Percentiles rank a stretch among this genome's conserved stretches.
phyloP scores from a whole-genome alignment of 768 basidiomycete genomes.

The Termitomyces sp. region DNA sequence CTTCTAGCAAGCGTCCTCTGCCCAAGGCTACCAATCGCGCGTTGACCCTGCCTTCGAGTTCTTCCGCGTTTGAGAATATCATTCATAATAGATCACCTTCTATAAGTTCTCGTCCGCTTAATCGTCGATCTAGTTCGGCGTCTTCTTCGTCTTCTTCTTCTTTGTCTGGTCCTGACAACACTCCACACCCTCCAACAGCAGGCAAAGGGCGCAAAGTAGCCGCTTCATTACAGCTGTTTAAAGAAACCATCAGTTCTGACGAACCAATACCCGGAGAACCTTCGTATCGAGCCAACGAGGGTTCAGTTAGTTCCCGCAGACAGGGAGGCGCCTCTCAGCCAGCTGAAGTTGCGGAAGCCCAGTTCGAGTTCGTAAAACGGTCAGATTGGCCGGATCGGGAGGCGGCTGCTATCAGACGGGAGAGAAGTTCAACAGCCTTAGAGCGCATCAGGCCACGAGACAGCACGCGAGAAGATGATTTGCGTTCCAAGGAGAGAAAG shows the following conservation, averaged over 20 bases:
- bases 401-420: slow-evolving; percentile 62
- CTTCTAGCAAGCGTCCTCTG: slow-evolving; percentile 24
- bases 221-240: slow-evolving; percentile 78
- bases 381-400: slow-evolving; percentile 86
- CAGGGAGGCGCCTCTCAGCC: slow-evolving; percentile 35
- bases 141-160: slow-evolving; percentile 30
- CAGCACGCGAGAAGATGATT: slow-evolving; percentile 26
- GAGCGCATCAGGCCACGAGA: slow-evolving; percentile 57
- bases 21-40: slow-evolving; percentile 31
- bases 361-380: slow-evolving; percentile 80
- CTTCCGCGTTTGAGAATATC: slow-evolving; percentile 12
- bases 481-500: slow-evolving; percentile 30
- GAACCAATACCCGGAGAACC: slow-evolving; percentile 27
- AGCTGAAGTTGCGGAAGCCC: slow-evolving; percentile 58
- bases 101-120: slow-evolving; percentile 27
- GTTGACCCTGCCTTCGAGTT: slow-evolving; percentile 31
- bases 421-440: slow-evolving; percentile 60
- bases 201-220: slow-evolving; percentile 82
- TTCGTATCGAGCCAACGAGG: slow-evolving; percentile 24
- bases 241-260: slow-evolving; percentile 54
- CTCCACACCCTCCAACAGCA: slow-evolving; percentile 26
- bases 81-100: slow-evolving; percentile 21
- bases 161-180: slow-evolving; percentile 24
- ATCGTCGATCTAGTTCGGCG: slow-evolving; percentile 31
- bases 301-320: slow-evolving; percentile 22